Percentiles rank a stretch among this genome's conserved stretches.
Conservation (phyloP, 2,329 filamentous ascomycete genomes). For the Venturia pyrina region DNA sequence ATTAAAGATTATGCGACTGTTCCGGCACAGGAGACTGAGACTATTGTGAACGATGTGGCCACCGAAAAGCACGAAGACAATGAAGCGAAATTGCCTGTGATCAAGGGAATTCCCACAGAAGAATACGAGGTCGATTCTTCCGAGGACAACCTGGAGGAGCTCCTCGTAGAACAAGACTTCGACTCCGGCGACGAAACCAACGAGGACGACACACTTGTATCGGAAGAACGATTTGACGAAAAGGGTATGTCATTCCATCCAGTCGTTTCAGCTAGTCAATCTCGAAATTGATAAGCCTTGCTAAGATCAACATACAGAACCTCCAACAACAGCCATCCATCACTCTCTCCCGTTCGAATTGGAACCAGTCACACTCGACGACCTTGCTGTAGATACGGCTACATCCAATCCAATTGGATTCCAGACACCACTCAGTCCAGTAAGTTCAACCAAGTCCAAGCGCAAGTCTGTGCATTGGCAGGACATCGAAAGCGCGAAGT, state of each 20-base stretch:
- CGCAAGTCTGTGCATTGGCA: constrained; percentile 9
- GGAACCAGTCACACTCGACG: neutral
- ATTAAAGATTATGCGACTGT: neutral
- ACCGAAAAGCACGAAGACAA: neutral
- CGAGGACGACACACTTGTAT: neutral
- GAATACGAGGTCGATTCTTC: neutral
- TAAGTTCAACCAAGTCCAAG: constrained; percentile 1
- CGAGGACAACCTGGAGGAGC: neutral
- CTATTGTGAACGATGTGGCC: neutral
- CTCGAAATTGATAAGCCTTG: neutral
- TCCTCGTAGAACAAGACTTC: neutral
- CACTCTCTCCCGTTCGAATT: neutral
- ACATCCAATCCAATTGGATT: neutral
- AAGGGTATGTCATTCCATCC: neutral
- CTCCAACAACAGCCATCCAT: neutral
- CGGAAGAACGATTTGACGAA: neutral
- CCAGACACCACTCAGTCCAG: neutral
- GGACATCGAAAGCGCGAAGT: constrained; percentile 6
- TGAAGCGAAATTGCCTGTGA: neutral
- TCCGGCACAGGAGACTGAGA: neutral
- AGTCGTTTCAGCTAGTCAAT: neutral
- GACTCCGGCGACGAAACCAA: neutral
- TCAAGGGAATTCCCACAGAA: neutral
- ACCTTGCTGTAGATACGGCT: neutral
- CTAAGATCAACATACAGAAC: neutral